A percentile compares a stretch with the other conserved stretches of the same genome.
Conservation (phyloP, 805 yeast genomes). For the Sugiyamaella mastotermitis region DNA sequence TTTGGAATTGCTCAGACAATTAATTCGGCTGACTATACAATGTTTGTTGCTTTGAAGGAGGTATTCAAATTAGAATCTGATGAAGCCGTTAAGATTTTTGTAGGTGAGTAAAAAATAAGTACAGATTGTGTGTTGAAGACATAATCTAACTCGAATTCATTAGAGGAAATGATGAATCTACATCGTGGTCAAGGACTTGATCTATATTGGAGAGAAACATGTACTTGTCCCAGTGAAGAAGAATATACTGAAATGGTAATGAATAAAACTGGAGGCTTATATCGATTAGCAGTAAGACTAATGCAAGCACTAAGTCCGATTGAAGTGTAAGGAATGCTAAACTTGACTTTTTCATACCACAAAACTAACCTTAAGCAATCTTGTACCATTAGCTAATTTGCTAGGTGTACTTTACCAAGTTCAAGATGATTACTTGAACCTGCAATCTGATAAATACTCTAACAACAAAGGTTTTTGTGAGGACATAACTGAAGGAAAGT, state of each 20-base stretch:
- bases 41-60: slow-evolving; percentile 61
- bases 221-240: slow-evolving; percentile 49
- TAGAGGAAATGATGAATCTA: slow-evolving; percentile 70
- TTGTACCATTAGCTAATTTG: slow-evolving; percentile 61
- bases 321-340: slow-evolving; percentile 13
- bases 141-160: not conserved
- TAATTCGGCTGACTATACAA: slow-evolving; percentile 77
- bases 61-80: slow-evolving; percentile 33
- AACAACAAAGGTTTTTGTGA: slow-evolving; percentile 74
- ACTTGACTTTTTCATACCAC: too few relatives aligned
- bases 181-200: slow-evolving; percentile 92
- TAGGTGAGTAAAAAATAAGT: slow-evolving; percentile 9
- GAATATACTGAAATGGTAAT: slow-evolving; percentile 76
- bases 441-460: slow-evolving; percentile 45
- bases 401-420: slow-evolving; percentile 84
- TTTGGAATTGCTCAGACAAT: slow-evolving; percentile 78
- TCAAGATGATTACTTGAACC: slow-evolving; percentile 75
- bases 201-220: slow-evolving; percentile 76
- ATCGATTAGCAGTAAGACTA: slow-evolving; percentile 64
- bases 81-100: slow-evolving; percentile 13
- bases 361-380: slow-evolving; percentile 20
- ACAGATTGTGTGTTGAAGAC: not conserved
- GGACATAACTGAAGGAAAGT: slow-evolving; percentile 85
- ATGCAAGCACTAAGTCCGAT: slow-evolving; percentile 38
- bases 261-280: slow-evolving; percentile 86